Evolutionary conservation across 2,329 filamentous ascomycete species (phyloP), one percentile per base, ranked within the genome.

Genomic region (Chlorencoelia australis): DNA sequence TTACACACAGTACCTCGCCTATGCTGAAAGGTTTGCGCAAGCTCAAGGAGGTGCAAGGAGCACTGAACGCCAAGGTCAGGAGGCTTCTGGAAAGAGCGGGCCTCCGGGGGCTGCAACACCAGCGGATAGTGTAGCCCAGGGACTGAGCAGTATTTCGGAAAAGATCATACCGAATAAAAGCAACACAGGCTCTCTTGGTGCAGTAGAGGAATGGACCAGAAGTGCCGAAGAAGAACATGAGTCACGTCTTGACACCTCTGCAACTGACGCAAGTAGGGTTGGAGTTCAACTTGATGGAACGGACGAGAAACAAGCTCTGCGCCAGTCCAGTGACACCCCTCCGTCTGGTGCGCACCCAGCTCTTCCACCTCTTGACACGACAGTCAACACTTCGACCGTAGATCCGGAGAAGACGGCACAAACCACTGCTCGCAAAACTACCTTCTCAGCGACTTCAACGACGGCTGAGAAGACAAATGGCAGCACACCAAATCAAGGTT

Each of bases 21-120:
- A 95, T 56, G 70, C 72, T 13, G 76, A 82, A 47, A 74, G 78
- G 30, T 95, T 98, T 65, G 72, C 40, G 57, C 64, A 19, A 62
- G 18, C 56, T 54, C 21, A 66, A 62, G 47, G 46, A 15, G 51
- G 46, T 16, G 38, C 31, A 13, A 57, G 58, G 33, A 58, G 50
- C 33, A 46, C 46, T 22, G 53, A 56, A 19, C 43, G 47, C n/a
- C 47, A 54, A 21, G 45, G 44, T 14, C 51, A 55, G 40, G 55
- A 58, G 26, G 36, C 49, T 7, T 31, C 39, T 7, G 50, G 51
- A 8, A 52, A 50, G 45, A 55, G 46, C 42, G 55, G 53, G 6
- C 53, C 57, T 21, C 51, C 54, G 9, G 55, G 54, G 4, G 29
- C 27, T 25, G 21, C 16, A 9, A 17, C 15, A 26, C 20, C 35